phyloP scores from a whole-genome alignment of 2,329 filamentous ascomycete genomes.

The Cytospora paraplurivora region DNA sequence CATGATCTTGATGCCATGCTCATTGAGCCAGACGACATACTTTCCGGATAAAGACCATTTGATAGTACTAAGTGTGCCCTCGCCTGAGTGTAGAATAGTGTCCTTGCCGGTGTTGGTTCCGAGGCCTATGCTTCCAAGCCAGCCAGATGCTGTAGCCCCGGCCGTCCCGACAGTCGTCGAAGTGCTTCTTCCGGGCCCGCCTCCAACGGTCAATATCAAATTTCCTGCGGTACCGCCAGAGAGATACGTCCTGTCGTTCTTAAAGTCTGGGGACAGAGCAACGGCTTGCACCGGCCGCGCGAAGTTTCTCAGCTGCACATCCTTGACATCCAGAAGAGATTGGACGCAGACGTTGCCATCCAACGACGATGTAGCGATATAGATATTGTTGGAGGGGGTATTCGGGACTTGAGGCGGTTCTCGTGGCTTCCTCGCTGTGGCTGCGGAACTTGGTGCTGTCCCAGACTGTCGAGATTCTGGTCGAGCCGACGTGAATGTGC shows the following conservation, averaged over 20 bases:
- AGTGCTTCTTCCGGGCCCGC: constrained; percentile 77
- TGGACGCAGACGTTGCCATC: constrained; percentile 95
- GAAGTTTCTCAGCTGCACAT: constrained; percentile 91
- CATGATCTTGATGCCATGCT: constrained; percentile 98
- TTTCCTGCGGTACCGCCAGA: constrained; percentile 89
- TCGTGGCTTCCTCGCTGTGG: constrained; percentile 53
- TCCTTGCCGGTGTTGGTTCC: constrained; percentile 80
- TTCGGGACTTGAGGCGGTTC: constrained; percentile 64
- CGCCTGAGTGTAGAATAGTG: constrained; percentile 84
- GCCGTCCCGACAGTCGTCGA: constrained; percentile 86
- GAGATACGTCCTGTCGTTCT: constrained; percentile 82
- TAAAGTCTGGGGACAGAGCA: constrained; percentile 93
- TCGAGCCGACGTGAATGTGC: constrained; percentile 36
- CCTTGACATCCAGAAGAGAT: constrained; percentile 82
- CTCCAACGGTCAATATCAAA: constrained; percentile 82
- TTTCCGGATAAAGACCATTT: constrained; percentile 94
- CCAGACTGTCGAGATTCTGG: constrained; percentile 45
- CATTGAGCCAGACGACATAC: constrained; percentile 94
- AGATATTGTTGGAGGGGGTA: constrained; percentile 85
- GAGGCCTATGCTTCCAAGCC: constrained; percentile 86
- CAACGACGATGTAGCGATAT: constrained; percentile 90
- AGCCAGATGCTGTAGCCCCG: constrained; percentile 81
- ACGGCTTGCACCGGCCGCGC: constrained; percentile 89
- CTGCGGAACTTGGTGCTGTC: constrained; percentile 47
- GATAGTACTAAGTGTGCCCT: constrained; percentile 87